phyloP scores from a whole-genome alignment of 1,139 yeast species.

The Candida dubliniensis region DNA sequence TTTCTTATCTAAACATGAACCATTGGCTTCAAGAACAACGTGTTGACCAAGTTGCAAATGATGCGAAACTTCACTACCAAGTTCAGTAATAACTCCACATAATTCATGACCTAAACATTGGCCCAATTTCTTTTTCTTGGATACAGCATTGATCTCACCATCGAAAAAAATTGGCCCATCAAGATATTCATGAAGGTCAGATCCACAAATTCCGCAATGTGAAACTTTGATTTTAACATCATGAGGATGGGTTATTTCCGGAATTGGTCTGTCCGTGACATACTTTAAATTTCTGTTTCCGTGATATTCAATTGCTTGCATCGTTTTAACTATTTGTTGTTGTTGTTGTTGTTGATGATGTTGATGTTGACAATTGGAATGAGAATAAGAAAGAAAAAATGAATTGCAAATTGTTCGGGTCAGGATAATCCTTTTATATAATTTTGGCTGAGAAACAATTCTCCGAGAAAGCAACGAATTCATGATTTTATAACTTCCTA shows the following conservation, averaged over 20 bases:
- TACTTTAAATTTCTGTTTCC: conserved; percentile 50
- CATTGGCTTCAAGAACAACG: conserved; percentile 54
- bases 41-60: conserved; percentile 7
- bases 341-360: no score
- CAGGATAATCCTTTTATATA: no score
- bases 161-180: conserved; percentile 54
- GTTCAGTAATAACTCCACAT: conserved; percentile 42
- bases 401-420: no score
- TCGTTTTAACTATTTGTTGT: conserved; percentile 15
- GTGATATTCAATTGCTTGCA: conserved; percentile 58
- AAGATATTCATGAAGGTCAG: conserved; percentile 55
- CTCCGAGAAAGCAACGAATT: no score
- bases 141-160: conserved; percentile 20
- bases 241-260: conserved; percentile 40
- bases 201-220: conserved; percentile 61
- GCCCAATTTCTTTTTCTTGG: conserved; percentile 16
- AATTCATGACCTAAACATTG: conserved; percentile 56
- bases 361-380: no score
- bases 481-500: no score
- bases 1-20: conserved; percentile 36
- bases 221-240: conserved; percentile 53
- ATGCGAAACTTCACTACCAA: conserved; percentile 17
- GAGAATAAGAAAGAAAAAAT: no score
- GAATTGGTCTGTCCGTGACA: conserved; percentile 43
- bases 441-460: no score